Conservation (phyloP, 331 rosid genomes). For the Spiraea crenata region DNA sequence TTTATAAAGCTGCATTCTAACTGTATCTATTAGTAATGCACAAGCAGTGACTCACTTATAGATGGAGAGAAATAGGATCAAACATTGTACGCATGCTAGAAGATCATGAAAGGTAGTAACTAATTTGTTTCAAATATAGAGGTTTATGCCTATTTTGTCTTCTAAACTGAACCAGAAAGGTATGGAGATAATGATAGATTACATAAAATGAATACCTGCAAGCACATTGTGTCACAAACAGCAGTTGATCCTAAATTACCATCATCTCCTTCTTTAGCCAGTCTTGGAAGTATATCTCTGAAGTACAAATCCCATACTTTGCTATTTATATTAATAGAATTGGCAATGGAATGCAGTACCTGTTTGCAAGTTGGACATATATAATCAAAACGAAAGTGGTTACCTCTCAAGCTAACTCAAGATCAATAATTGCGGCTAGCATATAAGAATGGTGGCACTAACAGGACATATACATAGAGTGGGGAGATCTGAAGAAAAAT, state of each 20-base stretch:
- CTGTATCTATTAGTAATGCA: neutral
- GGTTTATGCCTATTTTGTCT: neutral
- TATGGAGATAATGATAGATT: neutral
- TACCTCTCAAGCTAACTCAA: neutral
- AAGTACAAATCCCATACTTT: slow-evolving; percentile 86
- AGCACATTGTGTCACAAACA: slow-evolving; percentile 81
- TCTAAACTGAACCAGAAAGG: slow-evolving; percentile 5
- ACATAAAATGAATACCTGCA: slow-evolving; percentile 70
- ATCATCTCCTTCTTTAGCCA: slow-evolving; percentile 82
- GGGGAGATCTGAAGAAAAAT: neutral
- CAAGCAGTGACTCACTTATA: neutral
- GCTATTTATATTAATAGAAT: slow-evolving; percentile 67
- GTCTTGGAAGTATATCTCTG: slow-evolving; percentile 66
- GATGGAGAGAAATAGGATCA: neutral
- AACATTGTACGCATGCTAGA: neutral
- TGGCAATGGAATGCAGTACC: slow-evolving; percentile 80
- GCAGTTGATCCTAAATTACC: slow-evolving; percentile 86
- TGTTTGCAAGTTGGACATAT: slow-evolving; percentile 32
- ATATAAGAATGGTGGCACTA: neutral
- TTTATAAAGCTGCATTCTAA: neutral
- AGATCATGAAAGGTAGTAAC: neutral
- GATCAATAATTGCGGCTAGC: neutral
- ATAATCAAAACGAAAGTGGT: neutral
- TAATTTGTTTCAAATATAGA: neutral
- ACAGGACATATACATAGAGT: neutral